Evolutionary conservation across 1,139 yeast species (phyloP).

Genomic region (Suhomyces anneliseae): DNA sequence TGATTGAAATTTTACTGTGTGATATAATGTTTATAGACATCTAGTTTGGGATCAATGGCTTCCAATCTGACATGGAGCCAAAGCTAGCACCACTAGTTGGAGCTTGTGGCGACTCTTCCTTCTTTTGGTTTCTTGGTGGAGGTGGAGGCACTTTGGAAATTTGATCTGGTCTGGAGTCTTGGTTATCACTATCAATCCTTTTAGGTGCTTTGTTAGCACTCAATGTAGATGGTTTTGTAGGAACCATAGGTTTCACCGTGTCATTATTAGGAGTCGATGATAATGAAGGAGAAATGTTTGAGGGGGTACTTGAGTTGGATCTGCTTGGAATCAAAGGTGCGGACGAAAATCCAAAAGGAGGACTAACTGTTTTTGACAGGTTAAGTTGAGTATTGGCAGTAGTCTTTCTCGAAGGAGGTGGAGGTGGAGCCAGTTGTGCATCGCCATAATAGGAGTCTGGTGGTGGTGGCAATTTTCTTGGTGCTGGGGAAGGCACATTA

Average conservation of each 20-base stretch:
- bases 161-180: not conserved
- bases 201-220: slow-evolving; percentile 18
- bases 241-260: slow-evolving; percentile 34
- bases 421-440: slow-evolving; percentile 19
- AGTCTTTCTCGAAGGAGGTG: slow-evolving; percentile 30
- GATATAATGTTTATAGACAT: not conserved
- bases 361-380: slow-evolving; percentile 13
- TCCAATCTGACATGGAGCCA: slow-evolving; percentile 50
- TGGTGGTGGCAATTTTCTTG: slow-evolving; percentile 26
- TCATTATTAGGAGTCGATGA: not conserved
- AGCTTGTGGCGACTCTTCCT: not conserved
- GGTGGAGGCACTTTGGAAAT: slow-evolving; percentile 14
- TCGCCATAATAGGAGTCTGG: slow-evolving; percentile 13
- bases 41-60: slow-evolving; percentile 54
- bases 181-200: not conserved
- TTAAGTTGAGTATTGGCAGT: slow-evolving; percentile 4
- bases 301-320: slow-evolving; percentile 32
- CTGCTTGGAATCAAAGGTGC: slow-evolving; percentile 44
- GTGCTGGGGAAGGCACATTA: slow-evolving; percentile 9
- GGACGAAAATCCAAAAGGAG: slow-evolving; percentile 39
- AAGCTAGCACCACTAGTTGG: not conserved
- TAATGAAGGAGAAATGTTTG: slow-evolving; percentile 6
- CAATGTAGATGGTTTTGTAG: slow-evolving; percentile 34
- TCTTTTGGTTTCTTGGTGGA: slow-evolving; percentile 11
- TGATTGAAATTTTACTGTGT: not conserved